Percentiles rank a stretch among this genome's conserved stretches.
phyloP scores from a whole-genome alignment of 495 filamentous ascomycete genomes.

The Melanomma pulvis-pyrius region DNA sequence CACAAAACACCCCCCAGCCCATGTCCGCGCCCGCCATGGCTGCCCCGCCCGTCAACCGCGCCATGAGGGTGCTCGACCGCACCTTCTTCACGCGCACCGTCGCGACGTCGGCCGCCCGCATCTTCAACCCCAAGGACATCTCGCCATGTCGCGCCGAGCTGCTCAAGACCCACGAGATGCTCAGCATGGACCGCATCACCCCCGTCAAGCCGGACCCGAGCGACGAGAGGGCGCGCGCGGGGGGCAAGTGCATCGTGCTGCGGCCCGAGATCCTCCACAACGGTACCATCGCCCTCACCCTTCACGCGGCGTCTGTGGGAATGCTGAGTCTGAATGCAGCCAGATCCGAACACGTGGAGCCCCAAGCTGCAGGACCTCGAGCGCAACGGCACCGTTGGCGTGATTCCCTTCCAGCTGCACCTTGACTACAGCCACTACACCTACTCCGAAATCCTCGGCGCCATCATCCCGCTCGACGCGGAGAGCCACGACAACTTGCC shows the following conservation, averaged over 20 bases:
- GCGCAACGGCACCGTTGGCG: slow-evolving; percentile 61
- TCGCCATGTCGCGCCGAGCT: slow-evolving; percentile 65
- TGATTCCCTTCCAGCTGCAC: slow-evolving; percentile 73
- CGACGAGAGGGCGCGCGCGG: slow-evolving; percentile 51
- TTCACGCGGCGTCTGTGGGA: background rate
- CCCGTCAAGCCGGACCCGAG: slow-evolving; percentile 56
- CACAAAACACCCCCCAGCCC: background rate
- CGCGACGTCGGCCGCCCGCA: slow-evolving; percentile 73
- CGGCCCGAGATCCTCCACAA: slow-evolving; percentile 66
- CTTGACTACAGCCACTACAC: slow-evolving; percentile 86
- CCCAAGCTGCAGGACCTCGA: slow-evolving; percentile 68
- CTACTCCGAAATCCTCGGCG: slow-evolving; percentile 77
- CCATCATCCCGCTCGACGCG: slow-evolving; percentile 57
- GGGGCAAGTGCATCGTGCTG: slow-evolving; percentile 74
- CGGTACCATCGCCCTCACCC: slow-evolving; percentile 57
- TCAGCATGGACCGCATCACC: slow-evolving; percentile 63
- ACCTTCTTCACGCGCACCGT: slow-evolving; percentile 77
- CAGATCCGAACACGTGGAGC: slow-evolving; percentile 77
- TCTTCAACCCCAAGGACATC: slow-evolving; percentile 73
- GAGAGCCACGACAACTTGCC: slow-evolving; percentile 74
- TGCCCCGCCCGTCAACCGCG: slow-evolving; percentile 79
- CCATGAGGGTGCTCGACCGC: slow-evolving; percentile 77
- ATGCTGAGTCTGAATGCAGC: slow-evolving; percentile 34
- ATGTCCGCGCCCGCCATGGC: slow-evolving; percentile 58
- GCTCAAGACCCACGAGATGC: slow-evolving; percentile 57